These are phyloP conservation scores for Komagataea norvegica DNA, from an alignment of 1,139 yeast species.

Conservation along the genomic window DNA sequence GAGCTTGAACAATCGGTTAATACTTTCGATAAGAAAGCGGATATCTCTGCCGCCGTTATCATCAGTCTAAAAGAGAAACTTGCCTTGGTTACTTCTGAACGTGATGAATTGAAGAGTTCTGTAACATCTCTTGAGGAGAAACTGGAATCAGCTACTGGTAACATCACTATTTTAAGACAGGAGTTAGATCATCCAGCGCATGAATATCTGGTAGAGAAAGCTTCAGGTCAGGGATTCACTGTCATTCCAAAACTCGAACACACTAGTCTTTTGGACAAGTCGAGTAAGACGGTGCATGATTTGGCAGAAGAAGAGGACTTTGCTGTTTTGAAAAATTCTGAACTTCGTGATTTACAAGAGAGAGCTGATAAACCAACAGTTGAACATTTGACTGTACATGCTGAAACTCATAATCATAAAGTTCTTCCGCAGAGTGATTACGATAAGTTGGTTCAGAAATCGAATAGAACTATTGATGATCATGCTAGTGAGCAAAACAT, in stretches of 20 bases:
- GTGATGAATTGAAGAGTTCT: conserved; percentile 7
- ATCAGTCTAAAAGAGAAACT: conserved; percentile 29
- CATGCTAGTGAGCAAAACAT: conserved; percentile 26
- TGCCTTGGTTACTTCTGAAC: conserved; percentile 8
- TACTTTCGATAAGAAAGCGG: conserved; percentile 4
- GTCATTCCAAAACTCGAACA: conserved; percentile 33
- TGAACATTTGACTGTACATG: conserved; percentile 25
- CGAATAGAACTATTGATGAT: conserved; percentile 30
- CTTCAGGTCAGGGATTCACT: conserved; percentile 26
- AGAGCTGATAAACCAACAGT: conserved; percentile 30
- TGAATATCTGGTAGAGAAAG: conserved; percentile 27
- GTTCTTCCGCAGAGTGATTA: conserved; percentile 27
- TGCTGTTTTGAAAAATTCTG: conserved; percentile 30
- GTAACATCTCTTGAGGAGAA: conserved; percentile 16
- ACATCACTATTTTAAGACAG: conserved; percentile 12
- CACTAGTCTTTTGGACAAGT: conserved; percentile 20
- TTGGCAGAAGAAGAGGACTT: conserved; percentile 19
- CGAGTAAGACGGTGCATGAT: conserved; percentile 30
- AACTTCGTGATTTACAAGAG: conserved; percentile 19
- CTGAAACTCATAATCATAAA: conserved; percentile 27
- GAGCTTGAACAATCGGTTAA: conserved; percentile 6
- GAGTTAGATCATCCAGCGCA: conserved; percentile 24
- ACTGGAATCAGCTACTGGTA: conserved; percentile 23
- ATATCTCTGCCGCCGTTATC: background rate
- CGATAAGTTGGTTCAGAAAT: conserved; percentile 27